Conservation (phyloP, 768 basidiomycete genomes). For the Rhodotorula taiwanensis region DNA sequence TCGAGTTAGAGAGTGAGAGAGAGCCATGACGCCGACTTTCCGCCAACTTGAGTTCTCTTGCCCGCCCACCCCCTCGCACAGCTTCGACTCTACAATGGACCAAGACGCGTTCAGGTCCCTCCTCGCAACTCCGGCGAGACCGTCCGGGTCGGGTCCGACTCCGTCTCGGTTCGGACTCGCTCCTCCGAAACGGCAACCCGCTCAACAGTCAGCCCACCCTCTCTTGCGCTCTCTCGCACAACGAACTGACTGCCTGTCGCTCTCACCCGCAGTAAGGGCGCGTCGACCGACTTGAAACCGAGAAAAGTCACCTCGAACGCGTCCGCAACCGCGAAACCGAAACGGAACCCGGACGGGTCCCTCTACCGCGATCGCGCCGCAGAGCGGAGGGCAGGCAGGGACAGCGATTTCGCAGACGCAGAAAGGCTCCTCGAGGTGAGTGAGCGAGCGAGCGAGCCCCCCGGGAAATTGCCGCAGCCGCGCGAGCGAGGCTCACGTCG, state of each 20-base stretch:
- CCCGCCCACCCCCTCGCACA: not conserved
- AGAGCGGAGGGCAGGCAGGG: constrained; percentile 61
- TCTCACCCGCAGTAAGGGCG: not conserved
- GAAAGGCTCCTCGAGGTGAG: constrained; percentile 33
- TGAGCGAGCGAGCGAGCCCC: too few species aligned
- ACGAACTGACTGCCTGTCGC: not conserved
- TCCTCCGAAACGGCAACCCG: not conserved
- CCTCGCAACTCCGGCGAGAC: not conserved
- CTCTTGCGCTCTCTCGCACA: not conserved
- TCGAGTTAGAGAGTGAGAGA: too few species aligned
- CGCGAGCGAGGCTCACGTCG: too few species aligned
- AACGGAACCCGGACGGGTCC: constrained; percentile 19
- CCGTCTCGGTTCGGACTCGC: constrained; percentile 6
- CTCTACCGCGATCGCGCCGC: constrained; percentile 69
- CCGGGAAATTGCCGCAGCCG: too few species aligned
- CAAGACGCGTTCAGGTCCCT: constrained; percentile 12
- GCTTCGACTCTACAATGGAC: not conserved
- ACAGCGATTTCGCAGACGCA: constrained; percentile 65
- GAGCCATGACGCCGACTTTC: too few species aligned
- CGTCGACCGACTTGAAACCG: constrained; percentile 62
- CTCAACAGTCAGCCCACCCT: not conserved
- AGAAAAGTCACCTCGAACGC: constrained; percentile 43
- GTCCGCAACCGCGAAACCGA: not conserved
- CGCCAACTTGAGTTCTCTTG: too few species aligned
- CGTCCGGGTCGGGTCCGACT: not conserved